Evolutionary conservation across 2,329 filamentous ascomycete species (phyloP).

Genomic region (Fonsecaea pedrosoi): DNA sequence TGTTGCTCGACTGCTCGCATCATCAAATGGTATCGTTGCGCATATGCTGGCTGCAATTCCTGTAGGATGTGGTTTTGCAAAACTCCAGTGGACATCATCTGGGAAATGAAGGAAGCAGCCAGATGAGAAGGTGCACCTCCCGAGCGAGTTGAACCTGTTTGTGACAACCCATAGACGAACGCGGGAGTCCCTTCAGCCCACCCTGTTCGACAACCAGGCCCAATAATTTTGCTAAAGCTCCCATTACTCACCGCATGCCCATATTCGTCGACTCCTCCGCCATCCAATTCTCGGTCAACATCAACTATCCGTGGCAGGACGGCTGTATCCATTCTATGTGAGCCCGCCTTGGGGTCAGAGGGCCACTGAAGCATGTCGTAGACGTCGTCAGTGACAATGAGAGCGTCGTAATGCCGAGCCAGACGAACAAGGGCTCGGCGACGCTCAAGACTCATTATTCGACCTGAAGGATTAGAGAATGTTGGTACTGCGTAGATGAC

Average conservation of each 20-base stretch:
- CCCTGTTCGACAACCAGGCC: constrained; percentile 82
- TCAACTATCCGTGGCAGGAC: constrained; percentile 76
- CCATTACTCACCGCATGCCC: constrained; percentile 86
- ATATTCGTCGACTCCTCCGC: constrained; percentile 67
- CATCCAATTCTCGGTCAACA: constrained; percentile 72
- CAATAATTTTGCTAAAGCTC: constrained; percentile 86
- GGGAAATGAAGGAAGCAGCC: constrained; percentile 62
- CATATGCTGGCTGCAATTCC: constrained; percentile 63
- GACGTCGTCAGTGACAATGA: constrained; percentile 89
- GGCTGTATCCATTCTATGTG: constrained; percentile 49
- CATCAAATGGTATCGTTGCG: constrained; percentile 61
- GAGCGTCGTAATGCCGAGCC: constrained; percentile 77
- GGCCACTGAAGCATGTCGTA: constrained; percentile 93
- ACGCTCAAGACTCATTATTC: constrained; percentile 75
- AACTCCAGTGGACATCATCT: constrained; percentile 59
- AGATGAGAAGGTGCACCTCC: constrained; percentile 68
- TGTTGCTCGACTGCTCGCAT: constrained; percentile 64
- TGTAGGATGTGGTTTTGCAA: constrained; percentile 61
- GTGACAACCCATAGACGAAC: constrained; percentile 64
- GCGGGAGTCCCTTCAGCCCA: constrained; percentile 79
- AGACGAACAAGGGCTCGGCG: constrained; percentile 74
- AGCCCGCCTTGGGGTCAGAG: constrained; percentile 36
- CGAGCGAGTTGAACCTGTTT: constrained; percentile 64
- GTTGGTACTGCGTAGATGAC: constrained; percentile 88
- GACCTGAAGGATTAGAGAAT: constrained; percentile 85